These are phyloP conservation scores for Ophiocordyceps australis DNA, from an alignment of 2,329 filamentous ascomycete genomes.

Conservation along the genomic window DNA sequence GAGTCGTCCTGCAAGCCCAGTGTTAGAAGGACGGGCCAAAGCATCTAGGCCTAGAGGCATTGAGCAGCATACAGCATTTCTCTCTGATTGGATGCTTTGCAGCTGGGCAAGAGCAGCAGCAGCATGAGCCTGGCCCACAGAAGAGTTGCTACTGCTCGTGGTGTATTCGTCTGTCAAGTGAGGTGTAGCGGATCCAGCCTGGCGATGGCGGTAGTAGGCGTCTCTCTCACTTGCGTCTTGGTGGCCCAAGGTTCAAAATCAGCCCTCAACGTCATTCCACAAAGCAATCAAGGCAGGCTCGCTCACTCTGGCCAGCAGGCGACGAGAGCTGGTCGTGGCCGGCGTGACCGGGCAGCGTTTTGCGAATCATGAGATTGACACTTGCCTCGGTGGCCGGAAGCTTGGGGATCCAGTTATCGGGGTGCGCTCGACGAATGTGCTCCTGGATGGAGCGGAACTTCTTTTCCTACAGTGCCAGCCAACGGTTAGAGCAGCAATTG, in stretches of 20 bases:
- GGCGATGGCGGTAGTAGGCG: constrained; percentile 33
- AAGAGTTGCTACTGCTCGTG: constrained; percentile 17
- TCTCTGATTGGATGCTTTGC: constrained; percentile 54
- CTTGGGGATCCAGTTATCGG: constrained; percentile 94
- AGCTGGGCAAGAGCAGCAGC: constrained; percentile 78
- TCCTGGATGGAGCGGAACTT: constrained; percentile 98
- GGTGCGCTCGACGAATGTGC: constrained; percentile 93
- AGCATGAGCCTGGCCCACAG: constrained; percentile 47
- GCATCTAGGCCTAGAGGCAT: too few relatives aligned
- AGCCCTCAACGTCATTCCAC: too few relatives aligned
- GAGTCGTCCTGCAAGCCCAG: too few relatives aligned
- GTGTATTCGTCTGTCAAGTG: constrained; percentile 52
- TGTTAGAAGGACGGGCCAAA: too few relatives aligned
- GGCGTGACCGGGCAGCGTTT: constrained; percentile 57
- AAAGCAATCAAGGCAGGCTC: too few relatives aligned
- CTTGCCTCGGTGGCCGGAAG: constrained; percentile 95
- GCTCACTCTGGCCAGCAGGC: constrained; percentile 14
- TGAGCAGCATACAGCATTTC: too few relatives aligned
- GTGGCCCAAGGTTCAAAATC: too few relatives aligned
- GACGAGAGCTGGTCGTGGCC: constrained; percentile 19
- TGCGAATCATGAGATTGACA: constrained; percentile 92
- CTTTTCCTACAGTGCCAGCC: constrained; percentile 69
- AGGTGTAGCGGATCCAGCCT: constrained; percentile 53
- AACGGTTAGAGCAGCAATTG: too few relatives aligned
- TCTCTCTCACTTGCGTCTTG: constrained; percentile 39